Conservation (phyloP, 345 rosid genomes). For the Linum lewisii region DNA sequence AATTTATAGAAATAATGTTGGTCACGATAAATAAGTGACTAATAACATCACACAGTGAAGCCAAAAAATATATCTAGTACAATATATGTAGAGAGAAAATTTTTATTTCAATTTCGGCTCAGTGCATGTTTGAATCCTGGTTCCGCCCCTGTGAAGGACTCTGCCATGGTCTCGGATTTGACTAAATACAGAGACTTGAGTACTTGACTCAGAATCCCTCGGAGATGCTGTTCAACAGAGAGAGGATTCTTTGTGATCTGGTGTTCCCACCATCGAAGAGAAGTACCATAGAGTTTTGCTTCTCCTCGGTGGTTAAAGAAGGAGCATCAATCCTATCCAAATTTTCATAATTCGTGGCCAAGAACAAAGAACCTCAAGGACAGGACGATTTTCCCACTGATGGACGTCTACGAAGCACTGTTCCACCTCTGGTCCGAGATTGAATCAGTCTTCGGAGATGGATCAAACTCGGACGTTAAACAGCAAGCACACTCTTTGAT, state of each 20-base stretch:
- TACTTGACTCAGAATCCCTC: constrained; percentile 46
- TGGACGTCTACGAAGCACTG: constrained; percentile 46
- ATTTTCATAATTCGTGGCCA: constrained; percentile 48
- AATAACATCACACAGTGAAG: too few relatives aligned
- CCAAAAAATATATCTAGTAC: too few relatives aligned
- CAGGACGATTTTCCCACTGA: constrained; percentile 35
- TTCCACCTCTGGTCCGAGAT: constrained; percentile 26
- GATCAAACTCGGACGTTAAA: constrained; percentile 12
- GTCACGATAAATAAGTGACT: too few relatives aligned
- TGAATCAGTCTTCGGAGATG: constrained; percentile 15
- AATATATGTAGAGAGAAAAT: too few relatives aligned
- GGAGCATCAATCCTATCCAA: constrained; percentile 45
- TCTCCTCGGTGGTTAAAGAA: constrained; percentile 51
- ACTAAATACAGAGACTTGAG: constrained; percentile 52
- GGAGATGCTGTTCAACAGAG: constrained; percentile 46
- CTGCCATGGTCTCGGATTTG: constrained; percentile 29
- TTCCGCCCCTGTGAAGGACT: too few relatives aligned
- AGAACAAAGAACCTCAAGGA: constrained; percentile 47
- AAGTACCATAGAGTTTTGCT: constrained; percentile 54
- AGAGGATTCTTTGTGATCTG: constrained; percentile 57
- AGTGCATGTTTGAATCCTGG: too few relatives aligned
- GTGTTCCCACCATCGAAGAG: constrained; percentile 44
- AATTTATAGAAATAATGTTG: too few relatives aligned
- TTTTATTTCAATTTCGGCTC: too few relatives aligned
- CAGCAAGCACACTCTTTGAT: constrained; percentile 13